Base-by-base conservation (phyloP, 1,284 basidiomycete genomes). In the Tremellales sp. region DNA sequence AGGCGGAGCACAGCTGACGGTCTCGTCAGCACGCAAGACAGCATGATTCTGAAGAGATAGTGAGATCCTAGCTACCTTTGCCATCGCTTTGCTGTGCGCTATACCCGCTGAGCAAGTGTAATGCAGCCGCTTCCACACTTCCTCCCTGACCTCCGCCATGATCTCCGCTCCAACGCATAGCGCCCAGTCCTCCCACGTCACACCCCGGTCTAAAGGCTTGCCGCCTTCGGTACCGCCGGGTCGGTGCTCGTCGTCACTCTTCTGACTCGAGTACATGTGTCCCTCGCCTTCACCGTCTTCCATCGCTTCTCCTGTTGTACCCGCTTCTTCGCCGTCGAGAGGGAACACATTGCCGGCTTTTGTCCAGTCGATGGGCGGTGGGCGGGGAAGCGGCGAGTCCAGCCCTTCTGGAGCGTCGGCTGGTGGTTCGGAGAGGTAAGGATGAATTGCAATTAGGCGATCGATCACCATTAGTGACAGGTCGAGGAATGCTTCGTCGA, bases 31-130 rank as follows among this genome's bases (percentile, higher is more conserved):
- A 23, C 12, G 19, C 15, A n/a, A n/a, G n/a, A n/a, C n/a, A n/a
- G n/a, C n/a, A n/a, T n/a, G n/a, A n/a, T n/a, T n/a, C n/a, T n/a
- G n/a, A n/a, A n/a, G n/a, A n/a, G n/a, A n/a, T n/a, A n/a, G n/a
- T n/a, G n/a, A n/a, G n/a, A n/a, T n/a, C n/a, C n/a, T n/a, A n/a
- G n/a, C n/a, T n/a, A 91, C 88, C 81, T 98, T 97, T 0, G 93
- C 86, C 33, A 97, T 78, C 54, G 92, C 89, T 70, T 97, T 98
- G 73, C 97, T 98, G 58, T 86, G 80, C 2, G 89, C 86, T 49
- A 98, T 87, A 1, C 96, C 96, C 82, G 96, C 94, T 41, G 90
- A 93, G 45, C 89, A 96, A 6, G 91, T 92, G 65, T 99, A 98
- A 15, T 90, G 88, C 21, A 98, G 78, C 60, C 83, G 80, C 24